phyloP scores from a whole-genome alignment of 2,329 filamentous ascomycete genomes.

The Xylariaceae sp. region DNA sequence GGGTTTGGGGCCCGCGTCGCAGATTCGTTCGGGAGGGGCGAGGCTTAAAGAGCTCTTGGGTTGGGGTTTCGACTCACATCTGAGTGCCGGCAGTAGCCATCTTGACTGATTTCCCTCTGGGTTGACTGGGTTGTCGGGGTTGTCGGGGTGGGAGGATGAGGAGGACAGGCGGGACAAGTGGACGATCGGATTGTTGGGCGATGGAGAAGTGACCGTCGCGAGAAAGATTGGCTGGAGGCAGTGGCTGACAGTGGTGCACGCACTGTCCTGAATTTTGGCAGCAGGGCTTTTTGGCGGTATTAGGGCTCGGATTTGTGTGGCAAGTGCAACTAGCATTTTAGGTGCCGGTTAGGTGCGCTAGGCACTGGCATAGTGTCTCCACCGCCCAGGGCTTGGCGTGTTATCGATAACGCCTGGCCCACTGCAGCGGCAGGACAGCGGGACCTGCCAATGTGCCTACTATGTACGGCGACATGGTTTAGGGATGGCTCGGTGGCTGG shows the following conservation, averaged over 20 bases:
- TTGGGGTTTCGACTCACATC: slow-evolving; percentile 48
- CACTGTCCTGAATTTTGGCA: slow-evolving; percentile 27
- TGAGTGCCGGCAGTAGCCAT: slow-evolving; percentile 60
- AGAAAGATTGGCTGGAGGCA: slow-evolving; percentile 25
- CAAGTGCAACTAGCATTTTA: background rate
- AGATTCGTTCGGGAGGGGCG: slow-evolving; percentile 7
- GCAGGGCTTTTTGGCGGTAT: slow-evolving; percentile 27
- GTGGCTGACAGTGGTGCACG: slow-evolving; percentile 24
- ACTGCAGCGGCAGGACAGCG: background rate
- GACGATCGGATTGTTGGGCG: slow-evolving; percentile 22
- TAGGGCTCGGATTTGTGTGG: slow-evolving; percentile 34
- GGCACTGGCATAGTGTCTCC: background rate
- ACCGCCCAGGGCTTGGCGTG: background rate
- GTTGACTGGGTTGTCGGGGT: slow-evolving; percentile 38
- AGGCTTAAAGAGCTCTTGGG: background rate
- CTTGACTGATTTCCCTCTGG: slow-evolving; percentile 40
- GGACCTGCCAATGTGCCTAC: no score
- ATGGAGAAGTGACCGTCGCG: slow-evolving; percentile 15
- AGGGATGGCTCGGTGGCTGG: slow-evolving; percentile 6
- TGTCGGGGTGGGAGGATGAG: slow-evolving; percentile 22
- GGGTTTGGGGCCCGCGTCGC: background rate
- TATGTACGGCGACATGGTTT: no score
- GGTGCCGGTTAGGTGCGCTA: no score
- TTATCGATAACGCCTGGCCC: slow-evolving; percentile 20
- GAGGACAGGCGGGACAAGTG: slow-evolving; percentile 12